Evolutionary conservation across 768 basidiomycete species (phyloP).

Genomic region (Trametes punicea): DNA sequence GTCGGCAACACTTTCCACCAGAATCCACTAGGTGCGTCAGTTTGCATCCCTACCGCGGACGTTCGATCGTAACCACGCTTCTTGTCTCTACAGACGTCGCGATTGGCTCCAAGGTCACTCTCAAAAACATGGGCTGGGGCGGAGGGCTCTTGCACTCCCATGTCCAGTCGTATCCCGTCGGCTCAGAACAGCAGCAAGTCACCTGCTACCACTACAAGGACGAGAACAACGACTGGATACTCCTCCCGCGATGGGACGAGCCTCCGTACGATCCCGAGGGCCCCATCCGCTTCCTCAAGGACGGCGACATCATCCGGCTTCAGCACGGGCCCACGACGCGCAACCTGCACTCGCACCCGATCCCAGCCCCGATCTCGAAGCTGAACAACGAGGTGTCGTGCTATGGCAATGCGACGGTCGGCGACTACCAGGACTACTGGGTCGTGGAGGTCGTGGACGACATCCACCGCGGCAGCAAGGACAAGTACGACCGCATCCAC

Average conservation of each 20-base stretch:
- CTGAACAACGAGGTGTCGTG: slow-evolving; percentile 89
- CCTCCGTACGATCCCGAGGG: slow-evolving; percentile 61
- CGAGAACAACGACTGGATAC: slow-evolving; percentile 88
- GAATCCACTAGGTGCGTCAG: slow-evolving; percentile 75
- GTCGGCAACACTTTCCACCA: slow-evolving; percentile 89
- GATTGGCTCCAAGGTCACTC: slow-evolving; percentile 82
- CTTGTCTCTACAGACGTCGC: slow-evolving; percentile 63
- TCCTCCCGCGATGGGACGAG: slow-evolving; percentile 82
- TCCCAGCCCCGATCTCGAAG: slow-evolving; percentile 87
- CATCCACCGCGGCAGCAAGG: slow-evolving; percentile 56
- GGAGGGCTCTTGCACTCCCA: slow-evolving; percentile 97
- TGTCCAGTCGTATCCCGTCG: slow-evolving; percentile 89
- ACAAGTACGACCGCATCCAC: slow-evolving; percentile 67
- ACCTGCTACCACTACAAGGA: slow-evolving; percentile 99
- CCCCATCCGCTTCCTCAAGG: slow-evolving; percentile 63
- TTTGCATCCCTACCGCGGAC: background rate
- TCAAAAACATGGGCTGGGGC: slow-evolving; percentile 98
- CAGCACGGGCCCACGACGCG: slow-evolving; percentile 80
- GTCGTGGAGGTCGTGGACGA: slow-evolving; percentile 92
- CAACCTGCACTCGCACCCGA: slow-evolving; percentile 88
- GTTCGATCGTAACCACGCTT: too few species aligned
- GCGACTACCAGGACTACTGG: slow-evolving; percentile 91
- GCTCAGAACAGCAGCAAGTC: slow-evolving; percentile 92
- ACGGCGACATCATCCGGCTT: slow-evolving; percentile 80
- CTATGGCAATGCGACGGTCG: slow-evolving; percentile 88